Conservation (phyloP, 306 rosid species). For the Bauhinia variegata region DNA sequence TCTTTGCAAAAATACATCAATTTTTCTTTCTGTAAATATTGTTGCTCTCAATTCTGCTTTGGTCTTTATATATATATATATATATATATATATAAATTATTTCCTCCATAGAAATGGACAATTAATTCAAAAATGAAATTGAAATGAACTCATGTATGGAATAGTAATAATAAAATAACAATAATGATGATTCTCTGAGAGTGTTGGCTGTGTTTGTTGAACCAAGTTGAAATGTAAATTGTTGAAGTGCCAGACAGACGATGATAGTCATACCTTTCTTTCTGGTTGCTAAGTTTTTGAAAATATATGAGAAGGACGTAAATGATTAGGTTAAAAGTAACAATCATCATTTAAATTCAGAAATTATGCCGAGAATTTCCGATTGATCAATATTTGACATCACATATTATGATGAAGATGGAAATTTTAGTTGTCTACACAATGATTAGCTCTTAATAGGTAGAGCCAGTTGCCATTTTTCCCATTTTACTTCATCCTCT, state of each 20-base stretch:
- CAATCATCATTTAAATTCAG: no score
- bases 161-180: no score
- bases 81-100: conserved; percentile 7
- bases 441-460: not conserved
- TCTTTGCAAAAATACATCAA: conserved; percentile 4
- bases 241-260: not conserved
- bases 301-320: not conserved
- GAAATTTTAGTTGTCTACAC: not conserved
- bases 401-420: not conserved
- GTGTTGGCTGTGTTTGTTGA: conserved; percentile 21
- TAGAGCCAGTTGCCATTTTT: conserved; percentile 9
- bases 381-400: conserved; percentile 25
- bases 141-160: conserved; percentile 5
- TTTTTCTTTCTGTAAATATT: conserved; percentile 20
- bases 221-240: conserved; percentile 29
- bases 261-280: conserved; percentile 13
- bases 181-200: conserved; percentile 3
- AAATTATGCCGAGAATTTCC: no score
- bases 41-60: conserved; percentile 24
- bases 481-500: conserved; percentile 19
- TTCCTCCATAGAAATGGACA: not conserved
- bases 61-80: conserved; percentile 7
- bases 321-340: not conserved
- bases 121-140: conserved; percentile 30
- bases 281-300: not conserved